phyloP scores from a whole-genome alignment of 176 grass and related monocot species.

The Hsuehochloa calcarea region DNA sequence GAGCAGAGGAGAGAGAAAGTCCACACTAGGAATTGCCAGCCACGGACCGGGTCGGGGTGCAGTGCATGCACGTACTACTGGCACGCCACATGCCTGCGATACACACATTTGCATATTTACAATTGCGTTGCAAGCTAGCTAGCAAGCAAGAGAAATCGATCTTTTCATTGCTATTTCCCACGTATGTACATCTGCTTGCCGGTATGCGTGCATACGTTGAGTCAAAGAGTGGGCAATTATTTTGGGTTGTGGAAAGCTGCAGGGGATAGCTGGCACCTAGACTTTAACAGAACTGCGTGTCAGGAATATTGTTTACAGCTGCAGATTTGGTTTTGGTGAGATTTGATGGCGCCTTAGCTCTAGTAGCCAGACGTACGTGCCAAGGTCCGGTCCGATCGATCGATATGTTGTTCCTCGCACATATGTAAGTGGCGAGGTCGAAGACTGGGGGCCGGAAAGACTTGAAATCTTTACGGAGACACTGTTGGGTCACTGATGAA shows the following conservation, averaged over 20 bases:
- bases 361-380: background rate
- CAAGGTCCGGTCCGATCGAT: background rate
- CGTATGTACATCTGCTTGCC: background rate
- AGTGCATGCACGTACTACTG: background rate
- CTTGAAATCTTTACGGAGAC: constrained; percentile 10
- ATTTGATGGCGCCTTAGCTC: background rate
- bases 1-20: background rate
- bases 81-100: constrained; percentile 19
- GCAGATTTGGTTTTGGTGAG: background rate
- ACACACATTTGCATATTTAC: too few relatives aligned
- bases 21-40: background rate
- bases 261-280: constrained; percentile 35
- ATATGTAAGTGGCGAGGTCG: too few relatives aligned
- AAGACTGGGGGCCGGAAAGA: too few relatives aligned
- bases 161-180: background rate
- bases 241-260: constrained; percentile 47
- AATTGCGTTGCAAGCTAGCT: too few relatives aligned
- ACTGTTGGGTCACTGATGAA: background rate
- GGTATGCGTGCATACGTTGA: too few relatives aligned
- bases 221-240: constrained; percentile 43
- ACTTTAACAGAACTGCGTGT: constrained; percentile 43
- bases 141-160: too few relatives aligned
- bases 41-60: background rate
- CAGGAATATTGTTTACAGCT: constrained; percentile 49
- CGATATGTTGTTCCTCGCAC: too few relatives aligned